Base-by-base conservation (phyloP, 768 basidiomycete genomes). In the Boletus rubroflammeus region DNA sequence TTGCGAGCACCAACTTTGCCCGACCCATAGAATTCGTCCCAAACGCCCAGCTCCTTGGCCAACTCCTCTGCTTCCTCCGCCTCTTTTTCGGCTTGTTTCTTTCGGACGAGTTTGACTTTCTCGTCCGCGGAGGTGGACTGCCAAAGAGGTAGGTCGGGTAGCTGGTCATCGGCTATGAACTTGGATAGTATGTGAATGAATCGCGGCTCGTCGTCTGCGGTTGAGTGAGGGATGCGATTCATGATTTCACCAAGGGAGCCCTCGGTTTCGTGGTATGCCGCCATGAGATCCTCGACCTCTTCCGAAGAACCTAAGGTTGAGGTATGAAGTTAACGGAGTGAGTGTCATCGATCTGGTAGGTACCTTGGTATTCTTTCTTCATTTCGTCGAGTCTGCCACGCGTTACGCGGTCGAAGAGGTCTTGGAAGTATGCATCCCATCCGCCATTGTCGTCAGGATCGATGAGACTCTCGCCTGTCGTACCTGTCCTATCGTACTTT, bases 371-470 rank as follows among this genome's bases (percentile, higher is more conserved):
- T 63, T 84, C 85, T 61, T 84, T 85, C 81, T 92, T 96, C 82
- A 96, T 84, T 68, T 97, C 91, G 59, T 98, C 93, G 50, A 99
- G 76, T 68, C 84, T 88, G 55, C 82, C 85, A 57, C 85, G 81
- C 52, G 93, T 95, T 25, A 96, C 89, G 50, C 84, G 80, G 56
- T 95, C 89, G 60, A 93, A 97, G 59, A 97, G 73, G 53, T 86
- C 86, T 67, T 88, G 88, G 62, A 98, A 99, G 72, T 99, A 99
- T 6, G 89, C 82, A 64, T 93, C 92, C 97, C 97, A 99, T 21
- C 71, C 69, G 1, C 93, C 91, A 56, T 86, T 89, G 55, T 88
- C 90, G 10, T 83, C 90, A 6, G 81, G 81, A 23, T 75, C 83
- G 38, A 88, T 67, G 46, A 88, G 79, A 10, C 81, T 81, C 62